A percentile compares a stretch with the other conserved stretches of the same genome.
phyloP scores from a whole-genome alignment of 179 eudicot species.

The Pouteria campechiana region DNA sequence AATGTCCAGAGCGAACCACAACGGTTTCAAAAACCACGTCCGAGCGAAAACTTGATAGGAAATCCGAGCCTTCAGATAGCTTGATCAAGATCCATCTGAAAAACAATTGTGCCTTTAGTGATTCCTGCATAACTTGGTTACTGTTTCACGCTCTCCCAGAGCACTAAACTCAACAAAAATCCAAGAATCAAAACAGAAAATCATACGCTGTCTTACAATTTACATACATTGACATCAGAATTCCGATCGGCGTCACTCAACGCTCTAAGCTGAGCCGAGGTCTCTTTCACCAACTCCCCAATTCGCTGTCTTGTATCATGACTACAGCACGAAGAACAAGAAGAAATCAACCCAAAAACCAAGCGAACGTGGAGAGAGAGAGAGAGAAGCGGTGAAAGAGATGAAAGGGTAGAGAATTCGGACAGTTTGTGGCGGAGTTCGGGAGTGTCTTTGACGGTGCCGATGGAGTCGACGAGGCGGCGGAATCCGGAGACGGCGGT shows the following conservation, averaged over 20 bases:
- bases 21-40: too few relatives aligned
- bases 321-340: not conserved
- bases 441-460: conserved; percentile 52
- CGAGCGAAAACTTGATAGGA: too few relatives aligned
- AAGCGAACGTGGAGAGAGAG: not conserved
- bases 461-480: conserved; percentile 41
- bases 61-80: too few relatives aligned
- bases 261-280: conserved; percentile 50
- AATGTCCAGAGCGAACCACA: too few relatives aligned
- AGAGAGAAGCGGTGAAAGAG: too few relatives aligned
- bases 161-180: too few relatives aligned
- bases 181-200: not conserved
- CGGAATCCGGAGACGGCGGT: conserved; percentile 41
- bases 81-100: too few relatives aligned
- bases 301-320: conserved; percentile 45
- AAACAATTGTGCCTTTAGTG: too few relatives aligned
- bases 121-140: too few relatives aligned
- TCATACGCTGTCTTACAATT: not conserved
- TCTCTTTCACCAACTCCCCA: conserved; percentile 49
- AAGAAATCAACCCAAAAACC: not conserved
- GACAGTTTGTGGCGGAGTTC: conserved; percentile 55
- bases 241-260: conserved; percentile 36
- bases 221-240: conserved; percentile 33
- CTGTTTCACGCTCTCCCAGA: too few relatives aligned
- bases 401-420: conserved; percentile 2